Evolutionary conservation across 1,284 basidiomycete genomes (phyloP), one percentile per base, ranked within the genome.

Genomic region (Malassezia nana): DNA sequence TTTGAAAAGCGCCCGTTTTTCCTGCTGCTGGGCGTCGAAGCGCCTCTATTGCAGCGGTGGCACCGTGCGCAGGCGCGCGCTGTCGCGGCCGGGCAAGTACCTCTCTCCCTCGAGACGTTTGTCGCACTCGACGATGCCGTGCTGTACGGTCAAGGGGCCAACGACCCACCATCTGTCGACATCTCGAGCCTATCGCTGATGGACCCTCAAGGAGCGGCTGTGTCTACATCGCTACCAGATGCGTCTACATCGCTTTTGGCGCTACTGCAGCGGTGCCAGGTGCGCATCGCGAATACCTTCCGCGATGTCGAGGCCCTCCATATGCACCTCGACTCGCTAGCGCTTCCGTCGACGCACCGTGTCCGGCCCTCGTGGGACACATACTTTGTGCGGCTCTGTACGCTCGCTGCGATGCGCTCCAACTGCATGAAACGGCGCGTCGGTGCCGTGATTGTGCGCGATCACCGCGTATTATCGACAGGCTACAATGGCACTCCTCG

Each of bases 401-500:
- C 65, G 15, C 59, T 69, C 9, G 66, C 67, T 6, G 69, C 66
- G 3, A 51, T 68, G 32, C 73, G 74, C 6, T 69, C 65, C 40
- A 76, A 76, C 58, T 74, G 72, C 47, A 96, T 96, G 92, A 99
- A 99, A 73, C 83, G 94, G 4, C 82, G 94, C 1, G 91, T 96
- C 0, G 91, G 91, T 12, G 90, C 89, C 0, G 83, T 96, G 15
- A 78, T 96, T 33, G 89, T 95, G 26, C 81, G 87, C 84, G 87
- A 62, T 81, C 67, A 73, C 46, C 60, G 91, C 24, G 86, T 99
- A 47, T 78, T 98, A 32, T 83, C 87, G n/a, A 95, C 94, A 1
- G 94, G 94, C 78, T 99, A 99, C 76, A 99, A 99, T 69, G 94
- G 94, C 3, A 98, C 94, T 0, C 87, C 94, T 8, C 81, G 89